Percentiles rank a stretch among this genome's conserved stretches.
phyloP scores from a whole-genome alignment of 805 yeast species.

The Zygotorulaspora sp. region DNA sequence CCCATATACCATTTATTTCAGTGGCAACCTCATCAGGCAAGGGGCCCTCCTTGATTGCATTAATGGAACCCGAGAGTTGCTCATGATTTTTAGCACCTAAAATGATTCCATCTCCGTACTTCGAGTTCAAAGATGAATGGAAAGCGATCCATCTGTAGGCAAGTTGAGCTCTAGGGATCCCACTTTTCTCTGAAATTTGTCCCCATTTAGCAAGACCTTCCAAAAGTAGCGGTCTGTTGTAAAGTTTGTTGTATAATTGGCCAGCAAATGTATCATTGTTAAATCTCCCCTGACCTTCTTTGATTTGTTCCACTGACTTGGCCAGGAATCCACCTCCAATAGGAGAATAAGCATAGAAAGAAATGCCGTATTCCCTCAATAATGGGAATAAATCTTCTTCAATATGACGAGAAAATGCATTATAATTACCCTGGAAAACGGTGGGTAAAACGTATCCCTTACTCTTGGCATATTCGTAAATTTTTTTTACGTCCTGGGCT shows the following conservation, averaged over 20 bases:
- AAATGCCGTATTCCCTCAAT: conserved; percentile 16
- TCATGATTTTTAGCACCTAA: conserved; percentile 19
- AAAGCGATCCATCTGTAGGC: conserved; percentile 26
- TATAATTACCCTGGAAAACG: conserved; percentile 31
- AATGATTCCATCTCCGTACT: conserved; percentile 22
- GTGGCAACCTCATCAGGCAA: conserved; percentile 18
- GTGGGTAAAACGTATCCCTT: conserved; percentile 26
- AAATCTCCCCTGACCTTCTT: conserved; percentile 18
- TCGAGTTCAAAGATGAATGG: conserved; percentile 15
- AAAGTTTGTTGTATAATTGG: conserved; percentile 15
- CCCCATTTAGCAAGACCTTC: conserved; percentile 19
- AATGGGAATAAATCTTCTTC: conserved; percentile 25
- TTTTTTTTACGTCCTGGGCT: conserved; percentile 20
- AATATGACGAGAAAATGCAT: conserved; percentile 23
- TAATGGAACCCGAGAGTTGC: conserved; percentile 19
- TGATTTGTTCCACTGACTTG: conserved; percentile 13
- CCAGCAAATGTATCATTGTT: conserved; percentile 11
- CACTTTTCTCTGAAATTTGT: conserved; percentile 14
- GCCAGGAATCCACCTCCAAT: conserved; percentile 27
- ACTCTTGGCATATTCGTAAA: conserved; percentile 17
- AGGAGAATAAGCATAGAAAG: conserved; percentile 27
- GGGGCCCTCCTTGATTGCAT: conserved; percentile 23
- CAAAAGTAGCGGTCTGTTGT: conserved; percentile 18
- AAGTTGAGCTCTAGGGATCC: conserved; percentile 15
- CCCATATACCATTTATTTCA: conserved; percentile 24